Conservation (phyloP, 306 rosid species). For the Calophaca sinica region DNA sequence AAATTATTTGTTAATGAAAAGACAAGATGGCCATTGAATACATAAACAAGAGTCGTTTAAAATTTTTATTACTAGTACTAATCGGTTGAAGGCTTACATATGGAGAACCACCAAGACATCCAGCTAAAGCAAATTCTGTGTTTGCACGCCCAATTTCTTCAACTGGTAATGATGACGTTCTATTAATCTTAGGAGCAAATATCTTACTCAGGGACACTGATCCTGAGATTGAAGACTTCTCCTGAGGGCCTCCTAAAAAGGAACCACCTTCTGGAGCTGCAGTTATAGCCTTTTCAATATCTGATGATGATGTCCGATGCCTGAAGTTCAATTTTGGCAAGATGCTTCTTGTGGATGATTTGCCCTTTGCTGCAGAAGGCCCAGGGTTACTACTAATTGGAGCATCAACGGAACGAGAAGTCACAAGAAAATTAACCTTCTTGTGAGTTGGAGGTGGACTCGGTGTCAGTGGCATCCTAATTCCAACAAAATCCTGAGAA, state of each 20-base stretch:
- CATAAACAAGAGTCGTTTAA: not conserved
- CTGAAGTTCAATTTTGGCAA: slow-evolving; percentile 83
- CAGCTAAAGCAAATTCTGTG: slow-evolving; percentile 65
- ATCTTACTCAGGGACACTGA: slow-evolving; percentile 78
- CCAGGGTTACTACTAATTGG: slow-evolving; percentile 56
- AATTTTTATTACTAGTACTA: not conserved
- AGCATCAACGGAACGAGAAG: slow-evolving; percentile 67
- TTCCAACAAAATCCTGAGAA: slow-evolving; percentile 61
- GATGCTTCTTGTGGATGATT: slow-evolving; percentile 67
- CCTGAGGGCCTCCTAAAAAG: slow-evolving; percentile 52
- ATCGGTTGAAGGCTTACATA: slow-evolving; percentile 59
- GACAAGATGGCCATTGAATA: not conserved
- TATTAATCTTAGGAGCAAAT: slow-evolving; percentile 74
- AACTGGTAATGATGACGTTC: slow-evolving; percentile 88
- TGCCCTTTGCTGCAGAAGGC: slow-evolving; percentile 66
- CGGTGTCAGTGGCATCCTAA: slow-evolving; percentile 78
- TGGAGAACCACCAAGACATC: slow-evolving; percentile 59
- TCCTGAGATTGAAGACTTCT: slow-evolving; percentile 70
- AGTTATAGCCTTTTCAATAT: slow-evolving; percentile 62
- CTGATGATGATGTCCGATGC: slow-evolving; percentile 57
- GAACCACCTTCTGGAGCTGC: slow-evolving; percentile 59
- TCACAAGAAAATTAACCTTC: slow-evolving; percentile 76
- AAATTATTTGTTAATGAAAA: slow-evolving; percentile 19
- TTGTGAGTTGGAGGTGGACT: slow-evolving; percentile 80
- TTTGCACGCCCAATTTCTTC: slow-evolving; percentile 68